Conservation (phyloP, 2,329 filamentous ascomycete genomes). For the Talaromyces sp. region DNA sequence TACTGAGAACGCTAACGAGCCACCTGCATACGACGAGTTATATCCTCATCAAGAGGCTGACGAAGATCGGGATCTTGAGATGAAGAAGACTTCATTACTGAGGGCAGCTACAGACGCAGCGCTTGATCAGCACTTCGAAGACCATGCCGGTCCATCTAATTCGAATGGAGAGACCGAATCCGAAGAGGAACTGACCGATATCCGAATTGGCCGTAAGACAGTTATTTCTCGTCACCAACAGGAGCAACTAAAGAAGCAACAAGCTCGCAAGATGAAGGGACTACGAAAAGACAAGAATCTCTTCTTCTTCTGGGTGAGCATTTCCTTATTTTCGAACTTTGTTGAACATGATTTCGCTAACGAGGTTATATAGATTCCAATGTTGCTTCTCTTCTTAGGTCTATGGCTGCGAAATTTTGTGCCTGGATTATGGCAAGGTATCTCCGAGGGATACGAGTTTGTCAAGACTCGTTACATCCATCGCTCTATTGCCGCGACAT, state of each 20-base stretch:
- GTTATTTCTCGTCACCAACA: conserved; percentile 44
- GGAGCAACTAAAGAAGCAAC: conserved; percentile 45
- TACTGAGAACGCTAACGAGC: conserved; percentile 51
- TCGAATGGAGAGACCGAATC: conserved; percentile 14
- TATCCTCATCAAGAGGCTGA: conserved; percentile 53
- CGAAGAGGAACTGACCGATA: conserved; percentile 35
- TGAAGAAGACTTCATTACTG: conserved; percentile 43
- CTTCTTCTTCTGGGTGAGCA: conserved; percentile 54
- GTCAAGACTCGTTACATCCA: conserved; percentile 31
- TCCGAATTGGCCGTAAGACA: conserved; percentile 42
- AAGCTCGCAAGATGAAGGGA: conserved; percentile 48
- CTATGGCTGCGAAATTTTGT: conserved; percentile 45
- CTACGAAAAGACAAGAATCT: conserved; percentile 50
- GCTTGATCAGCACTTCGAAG: conserved; percentile 44
- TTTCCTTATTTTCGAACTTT: neutral
- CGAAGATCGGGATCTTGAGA: conserved; percentile 33
- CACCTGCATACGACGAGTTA: conserved; percentile 75
- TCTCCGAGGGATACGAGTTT: conserved; percentile 38
- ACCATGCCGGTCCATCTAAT: conserved; percentile 27
- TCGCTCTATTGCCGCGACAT: conserved; percentile 28
- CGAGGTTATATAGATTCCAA: conserved; percentile 40
- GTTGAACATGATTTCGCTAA: neutral
- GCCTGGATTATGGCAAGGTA: conserved; percentile 40
- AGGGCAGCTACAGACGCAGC: conserved; percentile 44
- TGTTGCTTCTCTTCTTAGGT: conserved; percentile 44